Base-by-base conservation (phyloP, 2,329 filamentous ascomycete genomes). In the Seiridium unicorne region DNA sequence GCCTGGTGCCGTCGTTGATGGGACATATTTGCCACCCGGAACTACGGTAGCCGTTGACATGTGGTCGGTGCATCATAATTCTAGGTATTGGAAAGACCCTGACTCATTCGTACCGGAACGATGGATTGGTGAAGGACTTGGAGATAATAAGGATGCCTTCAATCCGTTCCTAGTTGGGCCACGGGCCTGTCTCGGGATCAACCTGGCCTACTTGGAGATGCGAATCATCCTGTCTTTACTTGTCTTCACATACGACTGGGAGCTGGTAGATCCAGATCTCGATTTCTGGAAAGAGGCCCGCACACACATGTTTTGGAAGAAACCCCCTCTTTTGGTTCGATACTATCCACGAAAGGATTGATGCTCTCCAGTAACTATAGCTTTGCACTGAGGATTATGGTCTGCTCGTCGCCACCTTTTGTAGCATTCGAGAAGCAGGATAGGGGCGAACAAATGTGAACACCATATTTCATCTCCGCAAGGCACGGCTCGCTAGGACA, bases 1-100 rank as follows among this genome's bases (percentile, higher is more conserved):
- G n/a, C 71, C 70, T 3, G 66, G 63, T 31, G 60, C 57, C 6
- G 46, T 44, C 3, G 59, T 64, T 10, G 64, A 61, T 40, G 64
- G 64, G 9, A 9, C 49, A 0, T 65, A 59, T 42, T n/a, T 65
- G 0, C 64, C 64, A 2, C 32, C 18, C 3, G 64, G 62, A 5
- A 51, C 51, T 9, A 75, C 79, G 60, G 71, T 82, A n/a, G 74
- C 75, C 0, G 72, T 68, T 10, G 73, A 79, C 48, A 71, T 76
- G 1, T 81, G 77, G 65, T 67, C 74, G 10, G 44, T 63, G 11
- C 35, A 40, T 13, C 64, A 54, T 18, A 47, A 65, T 26, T 47
- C 56, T 26, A 38, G 55, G 7, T 51, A 44, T 44, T 42, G 47
- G 6, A 40, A 53, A 18, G 13, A 49, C 7, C 59, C 59, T n/a